These are phyloP conservation scores for Cephalotrichum gorgonifer DNA, from an alignment of 2,329 filamentous ascomycete species.

Conservation along the genomic window DNA sequence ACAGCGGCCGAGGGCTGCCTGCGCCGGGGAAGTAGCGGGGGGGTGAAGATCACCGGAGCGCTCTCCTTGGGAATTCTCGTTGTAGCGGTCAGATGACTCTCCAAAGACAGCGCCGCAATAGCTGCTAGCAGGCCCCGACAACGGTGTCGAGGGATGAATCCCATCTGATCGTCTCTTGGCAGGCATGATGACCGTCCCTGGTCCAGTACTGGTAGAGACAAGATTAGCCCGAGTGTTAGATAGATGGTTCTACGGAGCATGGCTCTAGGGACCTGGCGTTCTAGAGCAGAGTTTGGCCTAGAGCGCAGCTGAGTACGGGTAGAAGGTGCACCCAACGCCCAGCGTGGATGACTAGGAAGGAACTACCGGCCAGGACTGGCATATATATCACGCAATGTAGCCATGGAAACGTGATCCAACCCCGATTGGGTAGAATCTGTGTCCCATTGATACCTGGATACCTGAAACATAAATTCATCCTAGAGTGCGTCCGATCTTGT, in stretches of 20 bases:
- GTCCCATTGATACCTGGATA: no score
- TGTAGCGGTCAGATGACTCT: not conserved
- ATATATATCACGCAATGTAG: no score
- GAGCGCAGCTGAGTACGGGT: not conserved
- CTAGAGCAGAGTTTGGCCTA: no score
- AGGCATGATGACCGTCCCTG: not conserved
- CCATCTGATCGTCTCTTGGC: not conserved
- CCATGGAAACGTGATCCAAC: no score
- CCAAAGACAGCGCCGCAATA: not conserved
- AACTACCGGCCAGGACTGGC: not conserved
- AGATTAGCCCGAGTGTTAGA: not conserved
- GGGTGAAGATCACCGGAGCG: not conserved
- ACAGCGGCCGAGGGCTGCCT: not conserved
- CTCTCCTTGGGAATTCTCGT: not conserved
- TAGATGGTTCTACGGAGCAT: not conserved
- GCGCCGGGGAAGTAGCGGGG: not conserved
- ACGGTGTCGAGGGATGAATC: conserved; percentile 1
- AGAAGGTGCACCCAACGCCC: not conserved
- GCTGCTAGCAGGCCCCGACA: not conserved
- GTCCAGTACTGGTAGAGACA: not conserved
- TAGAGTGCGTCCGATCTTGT: no score
- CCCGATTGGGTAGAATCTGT: no score
- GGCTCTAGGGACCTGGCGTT: no score
- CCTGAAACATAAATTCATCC: no score
- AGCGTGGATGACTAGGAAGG: not conserved